These are phyloP conservation scores for Eutrema heterophyllum DNA, from an alignment of 345 rosid genomes.

Conservation along the genomic window DNA sequence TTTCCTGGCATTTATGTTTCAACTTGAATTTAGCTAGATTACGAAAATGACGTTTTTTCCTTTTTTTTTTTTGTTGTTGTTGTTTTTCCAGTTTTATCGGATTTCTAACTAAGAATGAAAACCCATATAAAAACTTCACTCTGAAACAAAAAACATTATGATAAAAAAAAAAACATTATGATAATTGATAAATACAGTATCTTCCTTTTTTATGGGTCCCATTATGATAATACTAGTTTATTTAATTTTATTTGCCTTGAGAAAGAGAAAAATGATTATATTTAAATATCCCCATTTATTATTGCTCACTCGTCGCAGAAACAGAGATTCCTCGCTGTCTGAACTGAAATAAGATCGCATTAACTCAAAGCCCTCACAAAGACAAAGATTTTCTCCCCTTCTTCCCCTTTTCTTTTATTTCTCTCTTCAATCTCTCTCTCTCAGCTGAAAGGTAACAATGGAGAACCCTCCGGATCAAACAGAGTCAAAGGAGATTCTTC, in stretches of 20 bases:
- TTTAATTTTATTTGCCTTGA: background rate
- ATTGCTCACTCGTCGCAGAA: constrained; percentile 34
- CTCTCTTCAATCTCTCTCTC: background rate
- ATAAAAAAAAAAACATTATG: background rate
- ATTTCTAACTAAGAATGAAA: background rate
- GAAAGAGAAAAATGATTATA: background rate
- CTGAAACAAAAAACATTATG: too few relatives aligned
- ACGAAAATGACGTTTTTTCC: constrained; percentile 10
- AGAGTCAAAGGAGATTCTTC: constrained; percentile 26
- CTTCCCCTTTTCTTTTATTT: background rate
- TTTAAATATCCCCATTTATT: constrained; percentile 28
- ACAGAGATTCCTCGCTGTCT: constrained; percentile 43
- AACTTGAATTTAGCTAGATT: constrained; percentile 8
- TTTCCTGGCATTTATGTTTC: background rate
- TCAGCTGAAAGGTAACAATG: constrained; percentile 15
- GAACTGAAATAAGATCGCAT: constrained; percentile 31
- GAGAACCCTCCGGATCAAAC: constrained; percentile 42
- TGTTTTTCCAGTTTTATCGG: background rate
- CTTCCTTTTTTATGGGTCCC: background rate
- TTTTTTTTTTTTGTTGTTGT: background rate
- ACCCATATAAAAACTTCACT: background rate
- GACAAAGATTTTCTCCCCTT: constrained; percentile 32
- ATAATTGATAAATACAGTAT: background rate
- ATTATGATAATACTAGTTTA: background rate
- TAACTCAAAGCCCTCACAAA: constrained; percentile 19